A percentile compares a stretch with the other conserved stretches of the same genome.
These are phyloP conservation scores for Globisporangium sylvaticum DNA, from an alignment of 352 stramenopile species.

Conservation along the genomic window DNA sequence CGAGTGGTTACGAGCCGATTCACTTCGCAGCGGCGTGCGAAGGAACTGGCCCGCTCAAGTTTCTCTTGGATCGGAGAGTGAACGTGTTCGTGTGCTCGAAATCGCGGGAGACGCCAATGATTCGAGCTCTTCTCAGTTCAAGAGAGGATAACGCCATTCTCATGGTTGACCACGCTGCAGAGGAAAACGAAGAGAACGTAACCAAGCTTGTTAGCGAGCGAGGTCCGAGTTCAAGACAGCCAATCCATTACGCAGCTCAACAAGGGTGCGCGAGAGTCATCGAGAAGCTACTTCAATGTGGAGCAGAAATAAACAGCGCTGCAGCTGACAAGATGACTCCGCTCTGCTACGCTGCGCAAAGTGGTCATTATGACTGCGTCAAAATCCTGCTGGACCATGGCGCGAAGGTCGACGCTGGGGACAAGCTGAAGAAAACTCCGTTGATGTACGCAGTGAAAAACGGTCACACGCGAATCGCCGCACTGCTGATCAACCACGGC, in stretches of 20 bases:
- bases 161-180: conserved; percentile 53
- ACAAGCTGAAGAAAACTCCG: conserved; percentile 80
- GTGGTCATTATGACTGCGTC: conserved; percentile 55
- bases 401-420: conserved; percentile 51
- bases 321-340: conserved; percentile 48
- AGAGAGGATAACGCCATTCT: conserved; percentile 59
- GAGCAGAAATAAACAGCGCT: conserved; percentile 51
- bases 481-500: conserved; percentile 54
- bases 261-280: conserved; percentile 42
- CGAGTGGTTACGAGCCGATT: conserved; percentile 54
- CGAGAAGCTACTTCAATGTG: conserved; percentile 41
- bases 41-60: conserved; percentile 43
- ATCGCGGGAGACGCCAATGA: conserved; percentile 54
- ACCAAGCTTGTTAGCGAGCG: conserved; percentile 41
- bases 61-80: conserved; percentile 54
- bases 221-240: conserved; percentile 45
- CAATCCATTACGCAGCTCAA: conserved; percentile 55
- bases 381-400: conserved; percentile 42
- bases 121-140: conserved; percentile 37
- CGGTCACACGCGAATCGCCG: conserved; percentile 47
- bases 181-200: conserved; percentile 28
- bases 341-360: conserved; percentile 54
- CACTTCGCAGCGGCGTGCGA: conserved; percentile 68
- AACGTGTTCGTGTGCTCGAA: conserved; percentile 62
- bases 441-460: conserved; percentile 80